A percentile compares a stretch with the other conserved stretches of the same genome.
Evolutionary conservation across 768 basidiomycete species (phyloP).

Genomic region (Russula dissimulans): DNA sequence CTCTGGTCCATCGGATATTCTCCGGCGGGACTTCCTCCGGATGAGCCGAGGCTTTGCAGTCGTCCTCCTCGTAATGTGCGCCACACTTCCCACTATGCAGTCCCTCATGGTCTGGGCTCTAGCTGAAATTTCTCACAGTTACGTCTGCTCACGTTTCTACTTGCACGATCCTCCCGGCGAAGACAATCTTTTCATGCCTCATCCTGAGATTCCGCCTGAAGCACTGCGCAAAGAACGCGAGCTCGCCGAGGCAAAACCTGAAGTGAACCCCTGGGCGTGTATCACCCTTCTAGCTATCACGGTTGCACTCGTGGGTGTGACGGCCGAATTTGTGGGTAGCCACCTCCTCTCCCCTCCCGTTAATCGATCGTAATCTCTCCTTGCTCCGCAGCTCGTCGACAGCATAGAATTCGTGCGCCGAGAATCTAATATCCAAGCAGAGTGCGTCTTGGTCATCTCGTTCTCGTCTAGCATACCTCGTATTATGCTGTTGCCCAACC

Average conservation of each 20-base stretch:
- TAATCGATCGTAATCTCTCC: neutral
- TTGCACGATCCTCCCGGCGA: slow-evolving; percentile 63
- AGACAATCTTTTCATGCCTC: slow-evolving; percentile 34
- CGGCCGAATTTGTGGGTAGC: slow-evolving; percentile 56
- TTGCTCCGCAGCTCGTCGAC: slow-evolving; percentile 43
- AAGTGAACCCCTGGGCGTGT: slow-evolving; percentile 57
- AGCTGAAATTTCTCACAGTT: slow-evolving; percentile 30
- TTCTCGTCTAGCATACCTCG: neutral
- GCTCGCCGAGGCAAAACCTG: slow-evolving; percentile 40
- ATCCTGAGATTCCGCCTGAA: slow-evolving; percentile 32
- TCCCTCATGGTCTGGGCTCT: neutral
- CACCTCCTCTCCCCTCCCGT: neutral
- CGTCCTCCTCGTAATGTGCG: slow-evolving; percentile 52
- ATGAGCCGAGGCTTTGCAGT: slow-evolving; percentile 62
- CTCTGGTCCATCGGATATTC: slow-evolving; percentile 34
- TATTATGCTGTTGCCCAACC: neutral
- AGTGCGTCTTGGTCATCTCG: slow-evolving; percentile 31
- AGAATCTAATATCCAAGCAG: slow-evolving; percentile 35
- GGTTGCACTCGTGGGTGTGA: slow-evolving; percentile 55
- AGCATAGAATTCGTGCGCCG: slow-evolving; percentile 49
- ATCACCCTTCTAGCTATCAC: slow-evolving; percentile 41
- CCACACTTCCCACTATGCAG: neutral
- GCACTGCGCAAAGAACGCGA: slow-evolving; percentile 29
- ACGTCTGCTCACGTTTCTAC: slow-evolving; percentile 59
- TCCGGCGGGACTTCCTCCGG: slow-evolving; percentile 39